These are phyloP conservation scores for Termitomyces sp. DNA, from an alignment of 768 basidiomycete genomes.

Conservation along the genomic window DNA sequence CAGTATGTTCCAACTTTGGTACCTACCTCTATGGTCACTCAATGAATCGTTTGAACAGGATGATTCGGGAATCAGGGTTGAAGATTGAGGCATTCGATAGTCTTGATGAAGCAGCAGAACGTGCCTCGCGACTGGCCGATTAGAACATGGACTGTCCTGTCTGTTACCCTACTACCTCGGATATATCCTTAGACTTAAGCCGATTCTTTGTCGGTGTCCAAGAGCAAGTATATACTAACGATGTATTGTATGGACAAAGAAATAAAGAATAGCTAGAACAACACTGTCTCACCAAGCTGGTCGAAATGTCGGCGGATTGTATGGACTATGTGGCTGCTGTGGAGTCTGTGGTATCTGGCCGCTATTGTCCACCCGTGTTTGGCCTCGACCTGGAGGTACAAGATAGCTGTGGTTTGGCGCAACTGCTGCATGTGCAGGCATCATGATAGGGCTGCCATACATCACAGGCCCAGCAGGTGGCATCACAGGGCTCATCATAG, in stretches of 20 bases:
- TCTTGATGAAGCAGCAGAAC: constrained; percentile 87
- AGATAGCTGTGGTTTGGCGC: constrained; percentile 45
- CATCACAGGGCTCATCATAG: constrained; percentile 74
- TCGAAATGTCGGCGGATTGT: constrained; percentile 41
- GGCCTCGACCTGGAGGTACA: constrained; percentile 46
- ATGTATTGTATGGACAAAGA: constrained; percentile 37
- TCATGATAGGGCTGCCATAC: constrained; percentile 71
- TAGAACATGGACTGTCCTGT: constrained; percentile 27
- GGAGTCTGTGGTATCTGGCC: constrained; percentile 41
- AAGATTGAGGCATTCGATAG: constrained; percentile 93
- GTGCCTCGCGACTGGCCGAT: constrained; percentile 69
- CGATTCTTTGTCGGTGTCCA: constrained; percentile 7
- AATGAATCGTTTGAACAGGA: constrained; percentile 44
- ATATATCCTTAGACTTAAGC: constrained; percentile 13
- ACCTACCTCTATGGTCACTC: background rate
- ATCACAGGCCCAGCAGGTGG: constrained; percentile 54
- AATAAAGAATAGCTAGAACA: constrained; percentile 22
- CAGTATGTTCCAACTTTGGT: constrained; percentile 50
- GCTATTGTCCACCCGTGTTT: constrained; percentile 45
- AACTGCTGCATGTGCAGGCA: constrained; percentile 52
- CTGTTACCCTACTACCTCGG: constrained; percentile 6
- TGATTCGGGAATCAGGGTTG: constrained; percentile 90
- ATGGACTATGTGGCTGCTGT: constrained; percentile 35
- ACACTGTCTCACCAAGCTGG: constrained; percentile 45
- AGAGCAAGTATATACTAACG: constrained; percentile 23